A percentile compares a stretch with the other conserved stretches of the same genome.
Evolutionary conservation across 805 yeast species (phyloP).

Genomic region (Candida germanica): DNA sequence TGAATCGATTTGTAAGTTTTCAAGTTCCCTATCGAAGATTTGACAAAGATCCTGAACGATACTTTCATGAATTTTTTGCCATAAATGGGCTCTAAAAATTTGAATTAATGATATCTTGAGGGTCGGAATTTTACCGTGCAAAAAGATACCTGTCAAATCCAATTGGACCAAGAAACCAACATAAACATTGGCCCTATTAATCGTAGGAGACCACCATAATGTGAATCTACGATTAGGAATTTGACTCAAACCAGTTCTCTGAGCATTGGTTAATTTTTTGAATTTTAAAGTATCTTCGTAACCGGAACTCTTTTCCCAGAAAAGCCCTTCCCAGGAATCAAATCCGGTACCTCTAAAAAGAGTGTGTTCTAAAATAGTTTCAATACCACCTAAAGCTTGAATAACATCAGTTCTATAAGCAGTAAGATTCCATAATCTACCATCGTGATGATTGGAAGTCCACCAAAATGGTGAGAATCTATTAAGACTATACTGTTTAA

Average conservation of each 20-base stretch:
- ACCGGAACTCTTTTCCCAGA: slow-evolving; percentile 98
- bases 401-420: slow-evolving; percentile 94
- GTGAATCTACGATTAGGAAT: slow-evolving; percentile 97
- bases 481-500: slow-evolving; percentile 67
- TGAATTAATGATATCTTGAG: slow-evolving; percentile 92
- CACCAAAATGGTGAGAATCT: slow-evolving; percentile 94
- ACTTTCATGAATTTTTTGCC: slow-evolving; percentile 99
- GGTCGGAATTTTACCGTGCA: slow-evolving; percentile 98
- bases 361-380: slow-evolving; percentile 92
- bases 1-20: slow-evolving; percentile 73
- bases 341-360: slow-evolving; percentile 96
- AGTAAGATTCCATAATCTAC: slow-evolving; percentile 90
- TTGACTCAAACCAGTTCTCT: slow-evolving; percentile 93
- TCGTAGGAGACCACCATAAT: slow-evolving; percentile 99
- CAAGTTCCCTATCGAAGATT: slow-evolving; percentile 83
- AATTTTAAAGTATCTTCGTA: slow-evolving; percentile 95
- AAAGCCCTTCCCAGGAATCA: slow-evolving; percentile 96
- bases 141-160: slow-evolving; percentile 92
- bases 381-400: slow-evolving; percentile 96
- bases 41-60: slow-evolving; percentile 91
- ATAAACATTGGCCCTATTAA: slow-evolving; percentile 95
- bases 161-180: slow-evolving; percentile 96
- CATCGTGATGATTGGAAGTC: slow-evolving; percentile 92
- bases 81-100: slow-evolving; percentile 93
- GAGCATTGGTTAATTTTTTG: slow-evolving; percentile 95